A percentile compares a stretch with the other conserved stretches of the same genome.
Conservation (phyloP, 2,329 filamentous ascomycete species). For the Ophiostoma himal-ulmi region DNA sequence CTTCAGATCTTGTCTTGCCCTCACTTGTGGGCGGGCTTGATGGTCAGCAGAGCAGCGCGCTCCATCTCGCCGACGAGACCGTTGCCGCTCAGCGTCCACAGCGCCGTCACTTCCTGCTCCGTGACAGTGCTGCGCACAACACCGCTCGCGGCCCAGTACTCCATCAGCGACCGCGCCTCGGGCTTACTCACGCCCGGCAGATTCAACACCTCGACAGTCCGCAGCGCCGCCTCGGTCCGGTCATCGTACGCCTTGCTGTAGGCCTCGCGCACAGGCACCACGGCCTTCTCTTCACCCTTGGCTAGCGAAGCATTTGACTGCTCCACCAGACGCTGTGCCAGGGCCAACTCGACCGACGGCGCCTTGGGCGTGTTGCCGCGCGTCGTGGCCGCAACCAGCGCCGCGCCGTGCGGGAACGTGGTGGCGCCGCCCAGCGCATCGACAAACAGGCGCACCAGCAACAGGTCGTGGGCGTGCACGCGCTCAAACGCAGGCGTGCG, state of each 20-base stretch:
- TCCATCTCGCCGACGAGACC: slow-evolving; percentile 85
- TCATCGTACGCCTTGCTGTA: slow-evolving; percentile 53
- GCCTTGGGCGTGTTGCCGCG: slow-evolving; percentile 62
- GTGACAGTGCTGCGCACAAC: slow-evolving; percentile 66
- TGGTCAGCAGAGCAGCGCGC: slow-evolving; percentile 50
- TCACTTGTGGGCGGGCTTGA: slow-evolving; percentile 27
- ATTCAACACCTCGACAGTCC: slow-evolving; percentile 47
- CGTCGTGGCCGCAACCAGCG: slow-evolving; percentile 68
- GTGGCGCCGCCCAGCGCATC: slow-evolving; percentile 60
- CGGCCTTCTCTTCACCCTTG: not conserved
- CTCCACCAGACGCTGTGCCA: slow-evolving; percentile 51
- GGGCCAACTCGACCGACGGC: slow-evolving; percentile 61
- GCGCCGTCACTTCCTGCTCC: slow-evolving; percentile 66
- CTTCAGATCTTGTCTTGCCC: not conserved
- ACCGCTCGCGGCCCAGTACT: slow-evolving; percentile 89
- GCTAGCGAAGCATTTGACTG: slow-evolving; percentile 28
- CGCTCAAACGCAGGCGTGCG: slow-evolving; percentile 61
- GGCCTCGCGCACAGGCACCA: slow-evolving; percentile 42
- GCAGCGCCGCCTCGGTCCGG: slow-evolving; percentile 49
- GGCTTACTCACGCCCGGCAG: slow-evolving; percentile 64
- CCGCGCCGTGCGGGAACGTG: slow-evolving; percentile 64
- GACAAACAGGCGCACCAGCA: slow-evolving; percentile 67
- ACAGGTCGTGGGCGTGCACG: slow-evolving; percentile 82
- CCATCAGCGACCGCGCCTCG: slow-evolving; percentile 75
- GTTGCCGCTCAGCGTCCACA: slow-evolving; percentile 75